Evolutionary conservation across 176 grass and related monocot genomes (phyloP).

Genomic region (Zoysia japonica): DNA sequence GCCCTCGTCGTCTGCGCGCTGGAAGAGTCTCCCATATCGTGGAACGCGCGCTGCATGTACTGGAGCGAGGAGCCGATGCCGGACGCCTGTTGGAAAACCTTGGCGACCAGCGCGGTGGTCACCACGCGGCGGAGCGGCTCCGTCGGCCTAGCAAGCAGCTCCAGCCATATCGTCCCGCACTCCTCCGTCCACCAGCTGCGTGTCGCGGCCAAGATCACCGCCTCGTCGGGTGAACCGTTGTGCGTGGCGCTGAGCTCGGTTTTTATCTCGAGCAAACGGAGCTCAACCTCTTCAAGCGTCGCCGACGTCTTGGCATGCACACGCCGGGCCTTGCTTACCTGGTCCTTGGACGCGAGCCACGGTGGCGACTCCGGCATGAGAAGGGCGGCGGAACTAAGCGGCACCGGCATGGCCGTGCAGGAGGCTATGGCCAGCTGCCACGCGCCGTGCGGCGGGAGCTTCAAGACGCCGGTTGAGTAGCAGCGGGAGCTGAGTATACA

Average conservation of each 20-base stretch:
- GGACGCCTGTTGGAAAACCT: slow-evolving; percentile 52
- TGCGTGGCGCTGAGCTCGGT: not conserved
- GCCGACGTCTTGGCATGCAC: slow-evolving; percentile 32
- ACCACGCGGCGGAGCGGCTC: slow-evolving; percentile 40
- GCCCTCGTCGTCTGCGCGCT: slow-evolving; percentile 1
- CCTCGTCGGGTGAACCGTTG: not conserved
- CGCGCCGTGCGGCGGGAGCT: slow-evolving; percentile 24
- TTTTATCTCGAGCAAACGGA: slow-evolving; percentile 40
- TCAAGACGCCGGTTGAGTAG: slow-evolving; percentile 24
- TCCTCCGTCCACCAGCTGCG: slow-evolving; percentile 30
- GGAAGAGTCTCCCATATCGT: slow-evolving; percentile 12
- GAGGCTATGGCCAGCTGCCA: slow-evolving; percentile 30
- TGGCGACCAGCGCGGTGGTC: slow-evolving; percentile 43
- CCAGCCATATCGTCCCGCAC: not conserved
- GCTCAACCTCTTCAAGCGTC: slow-evolving; percentile 29
- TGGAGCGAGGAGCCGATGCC: slow-evolving; percentile 25
- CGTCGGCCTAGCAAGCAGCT: slow-evolving; percentile 35
- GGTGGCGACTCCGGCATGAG: slow-evolving; percentile 49
- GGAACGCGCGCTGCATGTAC: slow-evolving; percentile 34
- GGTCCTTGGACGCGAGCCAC: slow-evolving; percentile 20
- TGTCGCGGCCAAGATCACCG: not conserved
- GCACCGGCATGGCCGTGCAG: slow-evolving; percentile 22
- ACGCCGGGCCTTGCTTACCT: slow-evolving; percentile 23
- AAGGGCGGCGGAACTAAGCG: slow-evolving; percentile 16
- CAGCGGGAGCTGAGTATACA: slow-evolving; percentile 41